Evolutionary conservation across 2,329 filamentous ascomycete genomes (phyloP).

Genomic region (Ceratocystis cacaofunesta): DNA sequence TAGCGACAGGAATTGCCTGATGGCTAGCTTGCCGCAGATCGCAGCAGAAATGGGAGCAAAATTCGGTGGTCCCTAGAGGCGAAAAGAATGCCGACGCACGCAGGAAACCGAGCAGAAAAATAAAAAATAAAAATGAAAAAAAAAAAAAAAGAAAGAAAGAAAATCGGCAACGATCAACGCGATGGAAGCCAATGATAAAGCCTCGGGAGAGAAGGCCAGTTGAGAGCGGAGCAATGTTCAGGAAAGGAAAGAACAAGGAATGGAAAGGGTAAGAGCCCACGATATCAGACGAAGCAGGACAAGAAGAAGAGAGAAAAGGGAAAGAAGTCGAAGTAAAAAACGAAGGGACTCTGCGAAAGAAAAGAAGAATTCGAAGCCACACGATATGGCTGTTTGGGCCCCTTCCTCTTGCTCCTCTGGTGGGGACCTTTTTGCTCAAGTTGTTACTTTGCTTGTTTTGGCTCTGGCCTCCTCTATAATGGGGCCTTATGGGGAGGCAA

Average conservation of each 20-base stretch:
- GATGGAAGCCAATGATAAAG: constrained; percentile 14
- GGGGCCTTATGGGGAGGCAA: not conserved
- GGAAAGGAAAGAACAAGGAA: constrained; percentile 19
- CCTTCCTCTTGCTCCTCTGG: constrained; percentile 1
- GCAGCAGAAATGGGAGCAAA: not conserved
- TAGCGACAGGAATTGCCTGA: not conserved
- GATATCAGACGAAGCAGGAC: not conserved
- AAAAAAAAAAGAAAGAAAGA: constrained; percentile 20
- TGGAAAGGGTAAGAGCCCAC: constrained; percentile 14
- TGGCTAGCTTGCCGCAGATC: not conserved
- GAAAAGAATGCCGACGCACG: constrained; percentile 11
- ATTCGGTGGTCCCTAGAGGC: constrained; percentile 1
- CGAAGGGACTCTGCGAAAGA: not conserved
- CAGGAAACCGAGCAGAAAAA: constrained; percentile 2
- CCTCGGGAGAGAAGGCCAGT: constrained; percentile 17
- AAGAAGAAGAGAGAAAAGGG: constrained; percentile 1
- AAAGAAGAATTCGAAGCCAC: not conserved
- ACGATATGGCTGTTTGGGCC: constrained; percentile 5
- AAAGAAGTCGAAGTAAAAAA: not conserved
- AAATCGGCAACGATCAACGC: constrained; percentile 20
- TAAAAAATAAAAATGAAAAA: constrained; percentile 7
- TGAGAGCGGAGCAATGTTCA: not conserved
- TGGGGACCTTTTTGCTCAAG: not conserved
- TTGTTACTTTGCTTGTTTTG: constrained; percentile 5
- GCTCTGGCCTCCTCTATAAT: constrained; percentile 1